Evolutionary conservation across 2,329 filamentous ascomycete genomes (phyloP).

Genomic region (Tolypocladium pustulatum): DNA sequence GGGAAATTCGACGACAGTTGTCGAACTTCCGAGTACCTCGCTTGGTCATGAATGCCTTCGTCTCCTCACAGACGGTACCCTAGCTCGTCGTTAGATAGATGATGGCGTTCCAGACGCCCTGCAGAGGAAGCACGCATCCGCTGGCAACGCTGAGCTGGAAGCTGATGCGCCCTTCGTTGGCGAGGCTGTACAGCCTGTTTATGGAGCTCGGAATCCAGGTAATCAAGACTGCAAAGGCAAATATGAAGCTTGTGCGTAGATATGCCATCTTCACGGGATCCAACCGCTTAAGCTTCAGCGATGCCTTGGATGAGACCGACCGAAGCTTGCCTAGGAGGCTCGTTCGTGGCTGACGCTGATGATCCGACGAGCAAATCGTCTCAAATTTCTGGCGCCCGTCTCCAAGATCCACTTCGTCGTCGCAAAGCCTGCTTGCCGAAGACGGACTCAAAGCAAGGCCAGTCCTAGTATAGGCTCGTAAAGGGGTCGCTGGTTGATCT

Average conservation of each 20-base stretch:
- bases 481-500: conserved; percentile 4
- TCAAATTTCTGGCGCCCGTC: conserved; percentile 14
- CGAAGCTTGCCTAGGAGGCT: conserved; percentile 13
- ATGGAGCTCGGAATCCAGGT: conserved; percentile 58
- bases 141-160: conserved; percentile 60
- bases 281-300: conserved; percentile 20
- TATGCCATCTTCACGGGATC: conserved; percentile 51
- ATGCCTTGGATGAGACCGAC: conserved; percentile 16
- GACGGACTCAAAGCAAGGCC: not conserved
- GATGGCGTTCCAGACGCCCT: conserved; percentile 71
- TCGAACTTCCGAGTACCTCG: conserved; percentile 3
- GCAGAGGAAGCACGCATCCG: conserved; percentile 62
- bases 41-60: conserved; percentile 7
- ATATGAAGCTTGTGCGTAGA: conserved; percentile 49
- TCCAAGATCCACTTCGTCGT: conserved; percentile 5
- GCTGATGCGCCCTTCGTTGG: conserved; percentile 34
- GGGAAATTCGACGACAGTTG: conserved; percentile 6
- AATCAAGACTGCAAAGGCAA: conserved; percentile 46
- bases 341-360: conserved; percentile 2
- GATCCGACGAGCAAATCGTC: conserved; percentile 17
- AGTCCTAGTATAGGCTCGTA: conserved; percentile 3
- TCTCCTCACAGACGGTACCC: conserved; percentile 21
- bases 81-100: conserved; percentile 64
- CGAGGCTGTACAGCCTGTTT: conserved; percentile 61
- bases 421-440: not conserved